Conservation (phyloP, 2,329 filamentous ascomycete genomes). For the Sarocladiaceae sp. region DNA sequence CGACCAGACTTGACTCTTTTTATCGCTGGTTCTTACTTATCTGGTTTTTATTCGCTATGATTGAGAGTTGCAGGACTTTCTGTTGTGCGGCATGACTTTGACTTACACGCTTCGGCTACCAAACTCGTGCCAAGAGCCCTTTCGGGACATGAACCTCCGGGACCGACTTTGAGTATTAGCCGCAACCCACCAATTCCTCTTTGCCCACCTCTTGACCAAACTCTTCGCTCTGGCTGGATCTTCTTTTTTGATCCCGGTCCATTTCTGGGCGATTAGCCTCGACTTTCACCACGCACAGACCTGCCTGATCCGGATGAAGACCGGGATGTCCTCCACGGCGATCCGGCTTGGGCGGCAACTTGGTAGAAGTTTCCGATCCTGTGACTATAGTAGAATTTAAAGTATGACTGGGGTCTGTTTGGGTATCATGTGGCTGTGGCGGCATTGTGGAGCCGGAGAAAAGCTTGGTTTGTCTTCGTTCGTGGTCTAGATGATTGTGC, state of each 20-base stretch:
- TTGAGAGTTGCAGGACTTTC: neutral
- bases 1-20: too few relatives aligned
- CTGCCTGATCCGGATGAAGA: neutral
- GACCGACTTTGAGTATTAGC: conserved; percentile 1
- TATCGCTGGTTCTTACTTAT: too few relatives aligned
- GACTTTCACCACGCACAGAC: neutral
- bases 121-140: conserved; percentile 2
- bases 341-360: neutral
- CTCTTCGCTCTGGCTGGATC: neutral
- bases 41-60: too few relatives aligned
- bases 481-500: neutral
- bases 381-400: too few relatives aligned
- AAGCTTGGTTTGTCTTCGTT: neutral
- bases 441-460: neutral
- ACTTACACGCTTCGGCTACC: conserved; percentile 1
- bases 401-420: too few relatives aligned
- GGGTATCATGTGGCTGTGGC: neutral
- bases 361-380: too few relatives aligned
- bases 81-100: too few relatives aligned
- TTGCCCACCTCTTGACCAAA: neutral
- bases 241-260: neutral
- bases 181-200: neutral
- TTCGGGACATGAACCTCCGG: conserved; percentile 7
- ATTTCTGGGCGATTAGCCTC: neutral
- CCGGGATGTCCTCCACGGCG: neutral